Evolutionary conservation across 106 monocot genomes (phyloP).

Genomic region (Chionographis japonica): DNA sequence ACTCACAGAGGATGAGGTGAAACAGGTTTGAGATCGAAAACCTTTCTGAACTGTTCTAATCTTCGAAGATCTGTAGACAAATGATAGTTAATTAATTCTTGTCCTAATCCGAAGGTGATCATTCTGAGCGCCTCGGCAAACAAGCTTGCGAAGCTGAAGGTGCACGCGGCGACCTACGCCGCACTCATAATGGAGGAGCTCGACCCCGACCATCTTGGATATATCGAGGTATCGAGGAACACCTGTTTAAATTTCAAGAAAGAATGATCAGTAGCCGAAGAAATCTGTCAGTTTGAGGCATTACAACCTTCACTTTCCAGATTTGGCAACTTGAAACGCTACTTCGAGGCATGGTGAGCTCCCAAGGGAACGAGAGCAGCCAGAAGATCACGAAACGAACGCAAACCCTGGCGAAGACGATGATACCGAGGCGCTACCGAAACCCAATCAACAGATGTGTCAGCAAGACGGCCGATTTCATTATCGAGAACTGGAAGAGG

Average conservation of each 20-base stretch:
- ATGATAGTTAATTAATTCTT: background rate
- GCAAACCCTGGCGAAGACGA: conserved; percentile 29
- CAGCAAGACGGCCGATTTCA: conserved; percentile 30
- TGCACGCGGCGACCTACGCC: conserved; percentile 40
- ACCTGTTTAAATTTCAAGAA: conserved; percentile 1
- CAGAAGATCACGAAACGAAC: background rate
- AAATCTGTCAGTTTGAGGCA: too few species aligned
- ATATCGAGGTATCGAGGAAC: conserved; percentile 43
- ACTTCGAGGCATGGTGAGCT: conserved; percentile 27
- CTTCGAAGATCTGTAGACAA: background rate
- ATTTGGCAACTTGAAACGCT: conserved; percentile 55
- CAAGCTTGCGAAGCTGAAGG: conserved; percentile 63
- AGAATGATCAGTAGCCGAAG: background rate
- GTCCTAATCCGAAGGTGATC: conserved; percentile 37
- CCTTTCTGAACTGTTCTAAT: background rate
- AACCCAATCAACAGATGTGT: conserved; percentile 27
- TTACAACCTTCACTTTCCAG: conserved; percentile 9
- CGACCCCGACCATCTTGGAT: conserved; percentile 53
- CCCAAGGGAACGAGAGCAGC: conserved; percentile 10
- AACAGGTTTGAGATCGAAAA: conserved; percentile 44
- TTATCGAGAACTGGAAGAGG: conserved; percentile 75
- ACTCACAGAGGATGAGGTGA: conserved; percentile 73
- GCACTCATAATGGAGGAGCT: conserved; percentile 65
- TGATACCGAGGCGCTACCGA: conserved; percentile 38
- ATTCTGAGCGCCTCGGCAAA: conserved; percentile 71